phyloP scores from a whole-genome alignment of 257 asterid genomes.

The Solanum neorickii region DNA sequence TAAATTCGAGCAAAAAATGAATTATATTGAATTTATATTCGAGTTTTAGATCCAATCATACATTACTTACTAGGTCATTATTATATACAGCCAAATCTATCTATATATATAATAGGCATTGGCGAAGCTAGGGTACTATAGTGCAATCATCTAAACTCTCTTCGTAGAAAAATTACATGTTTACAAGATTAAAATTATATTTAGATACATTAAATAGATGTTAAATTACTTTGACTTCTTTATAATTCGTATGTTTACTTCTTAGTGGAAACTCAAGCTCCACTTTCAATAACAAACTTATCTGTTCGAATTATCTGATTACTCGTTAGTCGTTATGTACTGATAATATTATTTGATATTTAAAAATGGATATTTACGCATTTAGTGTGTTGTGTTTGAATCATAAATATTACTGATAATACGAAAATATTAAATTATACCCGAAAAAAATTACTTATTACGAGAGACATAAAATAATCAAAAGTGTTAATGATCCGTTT shows the following conservation, averaged over 20 bases:
- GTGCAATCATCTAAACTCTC: not conserved
- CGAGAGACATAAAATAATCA: not conserved
- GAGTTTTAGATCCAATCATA: not conserved
- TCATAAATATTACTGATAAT: not conserved
- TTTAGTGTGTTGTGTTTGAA: not conserved
- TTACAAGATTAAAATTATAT: not conserved
- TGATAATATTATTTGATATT: not conserved
- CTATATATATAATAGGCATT: not conserved
- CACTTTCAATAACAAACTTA: fast-evolving
- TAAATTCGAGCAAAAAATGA: not conserved
- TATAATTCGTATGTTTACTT: not conserved
- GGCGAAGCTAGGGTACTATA: not conserved
- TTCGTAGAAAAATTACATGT: not conserved
- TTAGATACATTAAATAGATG: not conserved
- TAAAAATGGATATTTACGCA: too few species aligned
- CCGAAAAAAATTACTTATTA: not conserved
- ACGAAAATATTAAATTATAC: not conserved
- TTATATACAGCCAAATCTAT: not conserved
- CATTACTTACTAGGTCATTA: not conserved
- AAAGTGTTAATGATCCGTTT: not conserved
- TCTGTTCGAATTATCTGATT: not conserved
- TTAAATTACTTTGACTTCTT: not conserved
- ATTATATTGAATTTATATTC: not conserved
- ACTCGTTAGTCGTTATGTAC: not conserved
- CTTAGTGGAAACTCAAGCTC: not conserved